Evolutionary conservation across 164 flowering plant species (phyloP).

Genomic region (Umbellularia californica): DNA sequence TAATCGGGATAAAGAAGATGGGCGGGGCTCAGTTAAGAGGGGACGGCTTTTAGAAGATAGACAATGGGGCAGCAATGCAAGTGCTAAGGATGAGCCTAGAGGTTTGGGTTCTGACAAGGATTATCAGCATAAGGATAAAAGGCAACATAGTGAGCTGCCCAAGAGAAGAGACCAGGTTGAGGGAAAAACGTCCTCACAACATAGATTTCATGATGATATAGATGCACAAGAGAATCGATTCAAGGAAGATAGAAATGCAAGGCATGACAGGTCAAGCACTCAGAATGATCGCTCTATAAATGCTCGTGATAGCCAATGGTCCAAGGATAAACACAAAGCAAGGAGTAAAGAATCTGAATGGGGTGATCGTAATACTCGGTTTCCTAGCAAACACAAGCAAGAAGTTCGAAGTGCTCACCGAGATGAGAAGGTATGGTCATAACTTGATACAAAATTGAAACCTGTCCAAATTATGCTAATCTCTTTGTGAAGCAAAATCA

Average conservation of each 20-base stretch:
- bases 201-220: conserved; percentile 63
- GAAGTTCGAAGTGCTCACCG: conserved; percentile 45
- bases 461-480: no score
- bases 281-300: conserved; percentile 40
- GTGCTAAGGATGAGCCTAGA: conserved; percentile 59
- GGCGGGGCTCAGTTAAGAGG: conserved; percentile 41
- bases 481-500: no score
- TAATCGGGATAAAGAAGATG: conserved; percentile 55
- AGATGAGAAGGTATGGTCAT: conserved; percentile 57
- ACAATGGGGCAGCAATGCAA: conserved; percentile 43
- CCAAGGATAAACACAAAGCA: conserved; percentile 54
- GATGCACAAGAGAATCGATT: conserved; percentile 44
- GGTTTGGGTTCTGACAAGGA: conserved; percentile 51
- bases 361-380: conserved; percentile 30
- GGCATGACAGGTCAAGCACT: conserved; percentile 56
- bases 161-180: conserved; percentile 61
- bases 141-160: conserved; percentile 31
- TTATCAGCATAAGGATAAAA: conserved; percentile 45
- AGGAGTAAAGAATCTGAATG: conserved; percentile 53
- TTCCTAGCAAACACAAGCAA: conserved; percentile 44
- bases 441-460: not conserved
- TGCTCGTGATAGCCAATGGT: conserved; percentile 45
- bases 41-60: conserved; percentile 59
- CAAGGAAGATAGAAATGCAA: conserved; percentile 48
- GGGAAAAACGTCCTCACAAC: conserved; percentile 44